Evolutionary conservation across 495 filamentous ascomycete species (phyloP).

Genomic region (Podospora comata): DNA sequence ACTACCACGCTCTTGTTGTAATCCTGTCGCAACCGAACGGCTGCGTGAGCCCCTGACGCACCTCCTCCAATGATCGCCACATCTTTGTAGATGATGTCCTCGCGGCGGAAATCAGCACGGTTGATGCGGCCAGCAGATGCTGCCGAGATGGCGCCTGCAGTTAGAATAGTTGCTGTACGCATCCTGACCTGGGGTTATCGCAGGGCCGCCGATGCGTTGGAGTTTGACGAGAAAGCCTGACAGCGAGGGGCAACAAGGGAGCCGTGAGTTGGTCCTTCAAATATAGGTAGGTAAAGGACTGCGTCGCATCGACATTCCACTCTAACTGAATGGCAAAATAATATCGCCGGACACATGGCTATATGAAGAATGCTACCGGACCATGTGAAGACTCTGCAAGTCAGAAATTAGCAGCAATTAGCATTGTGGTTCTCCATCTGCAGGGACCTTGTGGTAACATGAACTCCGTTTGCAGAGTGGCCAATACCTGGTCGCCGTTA

Average conservation of each 20-base stretch:
- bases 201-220: neutral
- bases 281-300: neutral
- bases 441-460: neutral
- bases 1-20: constrained; percentile 39
- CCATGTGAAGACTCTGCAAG: neutral
- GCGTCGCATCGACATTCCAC: neutral
- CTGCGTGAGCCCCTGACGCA: constrained; percentile 47
- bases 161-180: neutral
- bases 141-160: neutral
- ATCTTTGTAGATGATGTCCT: constrained; percentile 23
- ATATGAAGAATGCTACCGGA: neutral
- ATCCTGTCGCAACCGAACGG: constrained; percentile 42
- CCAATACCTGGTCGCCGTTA: neutral
- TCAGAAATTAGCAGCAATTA: neutral
- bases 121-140: neutral
- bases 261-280: neutral
- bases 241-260: neutral
- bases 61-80: constrained; percentile 47
- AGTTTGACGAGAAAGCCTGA: neutral
- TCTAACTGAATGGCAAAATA: neutral
- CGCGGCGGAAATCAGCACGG: neutral
- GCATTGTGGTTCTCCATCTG: neutral
- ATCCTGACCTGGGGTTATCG: neutral
- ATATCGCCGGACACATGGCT: neutral
- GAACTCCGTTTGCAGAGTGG: neutral